A percentile compares a stretch with the other conserved stretches of the same genome.
These are phyloP conservation scores for Calonectria henricotiae DNA, from an alignment of 2,329 filamentous ascomycete genomes.

Conservation along the genomic window DNA sequence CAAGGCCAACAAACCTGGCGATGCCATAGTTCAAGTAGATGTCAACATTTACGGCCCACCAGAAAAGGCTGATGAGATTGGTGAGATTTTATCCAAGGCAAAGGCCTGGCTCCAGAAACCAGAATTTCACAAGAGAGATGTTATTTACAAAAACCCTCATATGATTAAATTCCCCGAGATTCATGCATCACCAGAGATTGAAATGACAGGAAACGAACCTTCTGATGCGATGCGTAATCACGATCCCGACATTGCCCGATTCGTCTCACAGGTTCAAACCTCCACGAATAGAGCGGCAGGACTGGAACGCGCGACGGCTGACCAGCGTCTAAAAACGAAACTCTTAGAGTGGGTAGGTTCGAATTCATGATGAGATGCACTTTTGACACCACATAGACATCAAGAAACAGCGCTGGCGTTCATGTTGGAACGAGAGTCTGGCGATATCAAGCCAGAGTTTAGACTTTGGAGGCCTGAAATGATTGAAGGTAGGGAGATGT, in stretches of 20 bases:
- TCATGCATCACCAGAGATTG: neutral
- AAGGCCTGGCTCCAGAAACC: conserved; percentile 59
- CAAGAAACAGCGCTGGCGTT: conserved; percentile 60
- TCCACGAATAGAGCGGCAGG: conserved; percentile 43
- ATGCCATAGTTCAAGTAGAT: conserved; percentile 52
- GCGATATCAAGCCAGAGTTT: conserved; percentile 53
- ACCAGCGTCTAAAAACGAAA: conserved; percentile 43
- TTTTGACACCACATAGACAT: conserved; percentile 52
- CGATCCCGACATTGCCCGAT: conserved; percentile 1
- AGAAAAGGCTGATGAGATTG: conserved; percentile 45
- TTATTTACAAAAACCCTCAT: conserved; percentile 40
- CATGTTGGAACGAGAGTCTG: conserved; percentile 60
- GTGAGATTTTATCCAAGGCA: conserved; percentile 50
- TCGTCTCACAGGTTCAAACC: conserved; percentile 44
- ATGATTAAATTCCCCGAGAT: conserved; percentile 33
- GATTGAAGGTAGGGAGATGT: conserved; percentile 52
- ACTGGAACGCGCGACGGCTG: conserved; percentile 44
- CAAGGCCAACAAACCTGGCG: conserved; percentile 48
- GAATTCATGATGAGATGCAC: too few species aligned
- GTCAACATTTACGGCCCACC: conserved; percentile 60
- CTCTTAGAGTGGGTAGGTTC: conserved; percentile 49
- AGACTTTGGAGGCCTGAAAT: conserved; percentile 55
- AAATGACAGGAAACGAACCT: conserved; percentile 19
- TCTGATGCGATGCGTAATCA: neutral
- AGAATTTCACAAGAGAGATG: conserved; percentile 39